These are phyloP conservation scores for Eucalyptus pumila DNA, from an alignment of 345 rosid genomes.

Conservation along the genomic window DNA sequence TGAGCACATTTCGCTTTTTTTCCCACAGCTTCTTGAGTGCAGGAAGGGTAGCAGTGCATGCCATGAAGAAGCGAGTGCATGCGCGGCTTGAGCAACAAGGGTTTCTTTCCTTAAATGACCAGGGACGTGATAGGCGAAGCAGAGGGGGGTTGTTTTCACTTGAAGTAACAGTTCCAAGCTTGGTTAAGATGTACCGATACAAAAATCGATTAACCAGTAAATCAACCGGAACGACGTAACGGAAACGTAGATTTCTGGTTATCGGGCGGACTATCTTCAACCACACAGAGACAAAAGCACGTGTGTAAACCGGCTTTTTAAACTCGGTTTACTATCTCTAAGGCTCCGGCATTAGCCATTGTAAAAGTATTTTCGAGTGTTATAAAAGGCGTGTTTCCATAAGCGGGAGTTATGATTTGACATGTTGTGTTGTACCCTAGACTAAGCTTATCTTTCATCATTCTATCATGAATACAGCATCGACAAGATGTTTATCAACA, in stretches of 20 bases:
- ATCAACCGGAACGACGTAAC: background rate
- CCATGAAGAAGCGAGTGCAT: background rate
- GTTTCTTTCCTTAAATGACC: background rate
- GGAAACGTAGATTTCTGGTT: background rate
- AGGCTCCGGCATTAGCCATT: background rate
- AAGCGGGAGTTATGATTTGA: background rate
- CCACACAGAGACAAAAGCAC: background rate
- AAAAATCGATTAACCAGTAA: background rate
- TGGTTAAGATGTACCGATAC: background rate
- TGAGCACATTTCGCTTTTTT: background rate
- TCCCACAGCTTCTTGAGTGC: background rate
- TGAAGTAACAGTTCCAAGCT: background rate
- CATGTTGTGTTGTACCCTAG: background rate
- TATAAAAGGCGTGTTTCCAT: background rate
- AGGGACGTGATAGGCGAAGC: background rate
- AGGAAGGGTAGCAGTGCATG: background rate
- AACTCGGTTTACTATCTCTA: background rate
- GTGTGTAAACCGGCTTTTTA: rapidly evolving
- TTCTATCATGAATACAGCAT: background rate
- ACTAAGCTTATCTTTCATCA: background rate
- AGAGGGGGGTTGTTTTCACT: background rate
- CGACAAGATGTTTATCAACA: background rate
- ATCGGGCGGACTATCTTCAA: background rate
- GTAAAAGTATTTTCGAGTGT: background rate
- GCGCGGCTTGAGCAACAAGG: background rate